Conservation (phyloP, 1,284 basidiomycete genomes). For the Sphaerobolus stellatus region DNA sequence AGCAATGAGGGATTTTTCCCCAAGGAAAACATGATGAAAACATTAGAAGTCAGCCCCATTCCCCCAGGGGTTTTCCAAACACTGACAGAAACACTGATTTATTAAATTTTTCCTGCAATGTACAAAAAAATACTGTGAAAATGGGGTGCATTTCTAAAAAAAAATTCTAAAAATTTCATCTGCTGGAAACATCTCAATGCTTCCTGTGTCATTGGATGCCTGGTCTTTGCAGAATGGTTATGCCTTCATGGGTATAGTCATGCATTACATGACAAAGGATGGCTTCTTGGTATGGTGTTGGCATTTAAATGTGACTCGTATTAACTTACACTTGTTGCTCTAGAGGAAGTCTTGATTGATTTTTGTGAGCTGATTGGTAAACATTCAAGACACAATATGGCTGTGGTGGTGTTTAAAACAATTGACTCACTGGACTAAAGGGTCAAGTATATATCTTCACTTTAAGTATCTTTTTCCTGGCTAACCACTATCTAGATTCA, state of each 20-base stretch:
- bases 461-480: background rate
- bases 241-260: slow-evolving; percentile 35
- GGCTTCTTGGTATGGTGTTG: background rate
- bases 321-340: background rate
- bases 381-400: slow-evolving; percentile 16
- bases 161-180: no score
- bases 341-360: slow-evolving; percentile 14
- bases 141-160: no score
- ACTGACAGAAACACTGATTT: no score
- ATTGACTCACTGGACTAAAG: slow-evolving; percentile 7
- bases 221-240: slow-evolving; percentile 30
- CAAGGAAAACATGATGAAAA: no score
- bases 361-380: slow-evolving; percentile 14
- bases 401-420: slow-evolving; percentile 9
- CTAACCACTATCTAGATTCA: slow-evolving; percentile 3
- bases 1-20: no score
- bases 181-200: no score
- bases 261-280: slow-evolving; percentile 29
- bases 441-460: slow-evolving; percentile 1
- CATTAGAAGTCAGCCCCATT: no score
- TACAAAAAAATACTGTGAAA: no score
- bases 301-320: background rate
- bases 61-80: no score
- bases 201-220: slow-evolving; percentile 32
- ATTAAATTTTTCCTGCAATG: no score